Percentiles rank a stretch among this genome's conserved stretches.
Conservation (phyloP, 176 grass and related monocot genomes). For the Calamus simplicifolius region DNA sequence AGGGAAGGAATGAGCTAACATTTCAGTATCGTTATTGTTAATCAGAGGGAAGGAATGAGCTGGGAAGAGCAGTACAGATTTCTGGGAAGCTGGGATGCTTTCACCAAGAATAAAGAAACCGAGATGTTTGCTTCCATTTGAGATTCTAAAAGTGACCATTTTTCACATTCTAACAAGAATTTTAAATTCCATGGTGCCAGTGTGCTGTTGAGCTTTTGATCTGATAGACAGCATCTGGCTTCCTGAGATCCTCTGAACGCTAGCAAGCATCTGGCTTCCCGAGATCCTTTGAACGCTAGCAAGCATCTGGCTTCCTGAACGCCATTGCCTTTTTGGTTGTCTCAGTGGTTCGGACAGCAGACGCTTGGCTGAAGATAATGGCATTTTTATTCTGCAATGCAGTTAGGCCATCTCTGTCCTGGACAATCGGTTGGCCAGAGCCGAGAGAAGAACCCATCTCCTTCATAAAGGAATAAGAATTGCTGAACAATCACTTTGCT, state of each 20-base stretch:
- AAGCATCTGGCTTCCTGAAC: too few species aligned
- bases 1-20: slow-evolving; percentile 53
- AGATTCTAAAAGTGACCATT: too few species aligned
- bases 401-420: slow-evolving; percentile 54
- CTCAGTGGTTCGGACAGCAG: slow-evolving; percentile 51
- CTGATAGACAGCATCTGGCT: slow-evolving; percentile 55
- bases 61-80: slow-evolving; percentile 70
- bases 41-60: slow-evolving; percentile 29
- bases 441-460: slow-evolving; percentile 66
- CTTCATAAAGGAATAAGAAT: slow-evolving; percentile 24
- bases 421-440: slow-evolving; percentile 36
- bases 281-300: too few species aligned
- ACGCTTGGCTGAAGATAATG: slow-evolving; percentile 76
- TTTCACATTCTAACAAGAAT: not conserved
- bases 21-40: too few species aligned
- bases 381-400: slow-evolving; percentile 94
- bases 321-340: not conserved
- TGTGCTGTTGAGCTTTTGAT: slow-evolving; percentile 60
- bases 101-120: slow-evolving; percentile 58
- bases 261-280: slow-evolving; percentile 62
- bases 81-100: slow-evolving; percentile 66
- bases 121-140: too few species aligned
- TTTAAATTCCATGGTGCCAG: slow-evolving; percentile 23
- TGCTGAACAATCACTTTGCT: too few species aligned
- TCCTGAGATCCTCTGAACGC: slow-evolving; percentile 78